Evolutionary conservation across 768 basidiomycete genomes (phyloP).

Genomic region (Leccinum aurantiacum): DNA sequence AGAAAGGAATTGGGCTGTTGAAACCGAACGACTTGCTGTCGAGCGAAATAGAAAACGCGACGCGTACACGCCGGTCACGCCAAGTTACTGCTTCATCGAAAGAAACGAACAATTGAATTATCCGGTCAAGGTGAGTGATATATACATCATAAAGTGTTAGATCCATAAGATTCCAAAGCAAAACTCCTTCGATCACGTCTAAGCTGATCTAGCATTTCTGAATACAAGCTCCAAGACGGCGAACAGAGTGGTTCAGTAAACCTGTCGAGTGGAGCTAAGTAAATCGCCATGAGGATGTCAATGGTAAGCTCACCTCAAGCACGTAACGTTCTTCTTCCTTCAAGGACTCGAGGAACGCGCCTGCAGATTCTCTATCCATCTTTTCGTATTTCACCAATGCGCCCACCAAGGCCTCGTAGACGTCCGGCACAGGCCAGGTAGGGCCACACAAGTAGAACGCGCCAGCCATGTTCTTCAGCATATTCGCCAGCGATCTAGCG

Average conservation of each 20-base stretch:
- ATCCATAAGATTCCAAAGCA: background rate
- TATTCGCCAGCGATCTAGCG: constrained; percentile 67
- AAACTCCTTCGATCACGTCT: background rate
- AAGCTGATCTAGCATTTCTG: background rate
- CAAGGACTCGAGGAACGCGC: constrained; percentile 78
- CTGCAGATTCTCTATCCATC: constrained; percentile 62
- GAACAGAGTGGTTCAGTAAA: constrained; percentile 17
- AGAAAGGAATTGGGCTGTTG: too few species aligned
- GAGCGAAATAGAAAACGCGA: too few species aligned
- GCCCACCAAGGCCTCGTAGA: constrained; percentile 87
- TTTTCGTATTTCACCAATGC: constrained; percentile 75
- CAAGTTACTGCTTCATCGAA: too few species aligned
- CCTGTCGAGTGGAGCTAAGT: constrained; percentile 16
- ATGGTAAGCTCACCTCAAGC: constrained; percentile 59
- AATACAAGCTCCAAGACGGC: background rate
- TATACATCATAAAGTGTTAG: background rate
- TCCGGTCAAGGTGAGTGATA: background rate
- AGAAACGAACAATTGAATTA: background rate
- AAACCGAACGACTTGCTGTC: too few species aligned
- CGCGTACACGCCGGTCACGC: too few species aligned
- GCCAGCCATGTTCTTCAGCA: constrained; percentile 71
- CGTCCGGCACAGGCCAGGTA: constrained; percentile 99
- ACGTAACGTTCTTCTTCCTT: constrained; percentile 99
- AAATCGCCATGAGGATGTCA: background rate
- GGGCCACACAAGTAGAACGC: constrained; percentile 98